Conservation (phyloP, 1,284 basidiomycete genomes). For the Ustilago vetiveriae region DNA sequence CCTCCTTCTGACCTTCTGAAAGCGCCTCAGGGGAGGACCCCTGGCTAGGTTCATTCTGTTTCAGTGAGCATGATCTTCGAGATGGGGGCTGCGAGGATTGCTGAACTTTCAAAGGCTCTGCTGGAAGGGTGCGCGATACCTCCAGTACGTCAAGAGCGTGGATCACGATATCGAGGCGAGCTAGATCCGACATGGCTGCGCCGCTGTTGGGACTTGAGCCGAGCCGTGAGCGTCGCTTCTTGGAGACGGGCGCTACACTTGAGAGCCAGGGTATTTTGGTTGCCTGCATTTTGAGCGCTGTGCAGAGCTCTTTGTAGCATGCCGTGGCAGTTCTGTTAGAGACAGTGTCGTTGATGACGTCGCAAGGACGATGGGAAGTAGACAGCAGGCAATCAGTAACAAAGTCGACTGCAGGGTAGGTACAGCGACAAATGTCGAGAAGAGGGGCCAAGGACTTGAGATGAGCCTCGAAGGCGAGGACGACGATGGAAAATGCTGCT, state of each 20-base stretch:
- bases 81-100: neutral
- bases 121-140: constrained; percentile 3
- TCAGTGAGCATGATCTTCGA: neutral
- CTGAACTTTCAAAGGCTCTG: no score
- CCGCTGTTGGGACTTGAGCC: neutral
- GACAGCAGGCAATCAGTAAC: neutral
- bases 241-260: constrained; percentile 3
- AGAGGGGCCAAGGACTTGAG: constrained; percentile 15
- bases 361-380: neutral
- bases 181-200: constrained; percentile 1
- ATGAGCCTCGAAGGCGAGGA: constrained; percentile 35
- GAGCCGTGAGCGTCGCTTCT: neutral
- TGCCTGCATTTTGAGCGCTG: constrained; percentile 7
- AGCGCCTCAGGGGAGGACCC: neutral
- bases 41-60: neutral
- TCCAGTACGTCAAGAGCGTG: constrained; percentile 26
- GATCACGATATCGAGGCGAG: constrained; percentile 22
- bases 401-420: constrained; percentile 14
- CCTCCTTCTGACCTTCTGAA: neutral
- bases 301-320: constrained; percentile 14
- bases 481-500: constrained; percentile 24
- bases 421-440: constrained; percentile 19
- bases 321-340: constrained; percentile 10
- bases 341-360: neutral
- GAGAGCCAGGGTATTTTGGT: constrained; percentile 29